Evolutionary conservation across 225 moss, liverwort and hornwort genomes (phyloP).

Genomic region (Physcomitrellopsis africana): DNA sequence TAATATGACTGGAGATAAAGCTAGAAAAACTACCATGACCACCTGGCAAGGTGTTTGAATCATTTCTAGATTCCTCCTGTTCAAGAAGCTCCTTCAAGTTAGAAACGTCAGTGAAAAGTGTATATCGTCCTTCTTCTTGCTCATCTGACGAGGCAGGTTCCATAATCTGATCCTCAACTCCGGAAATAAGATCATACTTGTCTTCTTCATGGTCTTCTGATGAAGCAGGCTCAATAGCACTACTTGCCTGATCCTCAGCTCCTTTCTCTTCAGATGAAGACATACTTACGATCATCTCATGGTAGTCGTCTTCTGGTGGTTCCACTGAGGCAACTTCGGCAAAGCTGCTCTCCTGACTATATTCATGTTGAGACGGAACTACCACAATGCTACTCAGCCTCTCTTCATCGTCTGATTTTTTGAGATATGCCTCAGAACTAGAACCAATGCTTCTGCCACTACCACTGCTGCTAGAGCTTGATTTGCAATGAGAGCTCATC

Average conservation of each 20-base stretch:
- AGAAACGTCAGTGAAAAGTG: slow-evolving; percentile 37
- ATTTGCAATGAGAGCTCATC: slow-evolving; percentile 29
- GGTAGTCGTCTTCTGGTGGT: slow-evolving; percentile 40
- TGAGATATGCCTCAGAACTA: slow-evolving; percentile 21
- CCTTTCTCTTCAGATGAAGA: slow-evolving; percentile 36
- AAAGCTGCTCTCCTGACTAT: slow-evolving; percentile 44
- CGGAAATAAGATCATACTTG: slow-evolving; percentile 15
- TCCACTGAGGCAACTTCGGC: slow-evolving; percentile 42
- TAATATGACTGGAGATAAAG: slow-evolving; percentile 25
- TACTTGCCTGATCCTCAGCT: slow-evolving; percentile 18
- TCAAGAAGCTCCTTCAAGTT: slow-evolving; percentile 30
- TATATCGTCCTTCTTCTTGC: slow-evolving; percentile 39
- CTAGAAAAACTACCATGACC: slow-evolving; percentile 19
- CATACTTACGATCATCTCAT: slow-evolving; percentile 15
- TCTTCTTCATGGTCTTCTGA: slow-evolving; percentile 49
- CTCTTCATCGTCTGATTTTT: slow-evolving; percentile 50
- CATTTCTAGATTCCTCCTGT: slow-evolving; percentile 25
- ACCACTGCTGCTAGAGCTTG: slow-evolving; percentile 30
- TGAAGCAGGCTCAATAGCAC: slow-evolving; percentile 33
- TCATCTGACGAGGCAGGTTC: slow-evolving; percentile 45
- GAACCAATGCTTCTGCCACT: slow-evolving; percentile 14
- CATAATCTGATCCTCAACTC: slow-evolving; percentile 38
- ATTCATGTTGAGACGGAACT: slow-evolving; percentile 41
- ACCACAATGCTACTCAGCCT: slow-evolving; percentile 50
- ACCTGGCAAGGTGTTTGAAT: background rate